phyloP scores from a whole-genome alignment of 306 rosid species.

The Phaseolus lunatus region DNA sequence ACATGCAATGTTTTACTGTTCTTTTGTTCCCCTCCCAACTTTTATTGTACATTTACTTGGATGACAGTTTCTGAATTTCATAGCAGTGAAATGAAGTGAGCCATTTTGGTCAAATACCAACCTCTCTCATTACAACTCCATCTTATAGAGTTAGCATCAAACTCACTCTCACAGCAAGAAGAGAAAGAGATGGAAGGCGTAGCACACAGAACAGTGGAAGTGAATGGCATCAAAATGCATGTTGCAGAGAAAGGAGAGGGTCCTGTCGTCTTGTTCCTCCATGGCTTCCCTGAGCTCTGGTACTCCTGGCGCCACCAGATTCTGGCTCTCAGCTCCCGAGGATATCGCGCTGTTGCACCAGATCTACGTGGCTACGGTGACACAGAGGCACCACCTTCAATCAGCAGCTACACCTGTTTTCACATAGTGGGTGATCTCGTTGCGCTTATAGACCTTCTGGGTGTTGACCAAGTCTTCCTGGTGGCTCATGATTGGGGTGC shows the following conservation, averaged over 20 bases:
- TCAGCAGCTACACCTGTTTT: constrained; percentile 27
- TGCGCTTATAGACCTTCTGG: constrained; percentile 43
- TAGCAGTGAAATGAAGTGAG: too few species aligned
- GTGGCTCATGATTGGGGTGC: constrained; percentile 57
- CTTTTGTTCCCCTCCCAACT: too few species aligned
- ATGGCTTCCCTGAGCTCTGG: constrained; percentile 56
- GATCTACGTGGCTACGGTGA: constrained; percentile 54
- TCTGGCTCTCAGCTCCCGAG: constrained; percentile 22
- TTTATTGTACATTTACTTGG: too few species aligned
- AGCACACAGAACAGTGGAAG: constrained; percentile 33
- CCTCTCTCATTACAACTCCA: too few species aligned
- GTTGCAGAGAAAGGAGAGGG: constrained; percentile 51
- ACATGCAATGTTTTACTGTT: too few species aligned
- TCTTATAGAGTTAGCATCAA: too few species aligned
- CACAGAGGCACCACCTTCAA: constrained; percentile 22
- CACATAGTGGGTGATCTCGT: constrained; percentile 46
- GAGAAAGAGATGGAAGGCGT: not conserved
- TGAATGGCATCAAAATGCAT: constrained; percentile 54
- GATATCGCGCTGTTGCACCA: constrained; percentile 50
- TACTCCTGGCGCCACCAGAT: constrained; percentile 53
- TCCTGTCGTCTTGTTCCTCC: constrained; percentile 48
- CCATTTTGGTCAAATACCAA: too few species aligned
- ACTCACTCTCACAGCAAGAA: too few species aligned
- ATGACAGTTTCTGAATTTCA: too few species aligned
- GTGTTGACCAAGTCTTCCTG: constrained; percentile 40